These are phyloP conservation scores for Hypoxylon sp. DNA, from an alignment of 2,329 filamentous ascomycete species.

Conservation along the genomic window DNA sequence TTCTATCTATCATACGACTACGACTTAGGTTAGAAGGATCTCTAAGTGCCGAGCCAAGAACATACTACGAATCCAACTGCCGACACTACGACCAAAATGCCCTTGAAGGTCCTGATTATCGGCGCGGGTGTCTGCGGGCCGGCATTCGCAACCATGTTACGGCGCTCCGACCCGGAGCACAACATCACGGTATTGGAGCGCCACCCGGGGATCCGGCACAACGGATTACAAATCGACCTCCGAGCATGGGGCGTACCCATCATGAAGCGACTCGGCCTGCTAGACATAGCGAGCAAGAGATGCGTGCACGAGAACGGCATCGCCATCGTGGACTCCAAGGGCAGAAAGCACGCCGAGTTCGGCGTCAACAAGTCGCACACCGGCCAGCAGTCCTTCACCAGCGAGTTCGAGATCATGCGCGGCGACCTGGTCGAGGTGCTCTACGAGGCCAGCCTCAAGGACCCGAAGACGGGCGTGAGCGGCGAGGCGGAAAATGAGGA, in stretches of 20 bases:
- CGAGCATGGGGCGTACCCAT: slow-evolving; percentile 60
- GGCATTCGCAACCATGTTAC: slow-evolving; percentile 61
- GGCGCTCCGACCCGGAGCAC: slow-evolving; percentile 55
- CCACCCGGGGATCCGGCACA: slow-evolving; percentile 55
- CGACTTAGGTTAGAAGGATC: background rate
- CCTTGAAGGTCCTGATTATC: slow-evolving; percentile 64
- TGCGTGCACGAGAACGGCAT: slow-evolving; percentile 65
- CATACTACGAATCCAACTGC: background rate
- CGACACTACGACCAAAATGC: slow-evolving; percentile 34
- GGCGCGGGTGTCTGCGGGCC: slow-evolving; percentile 64
- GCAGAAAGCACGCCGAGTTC: slow-evolving; percentile 59
- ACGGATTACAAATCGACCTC: slow-evolving; percentile 64
- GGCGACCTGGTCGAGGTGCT: slow-evolving; percentile 68
- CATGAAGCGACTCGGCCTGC: slow-evolving; percentile 59
- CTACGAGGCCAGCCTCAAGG: slow-evolving; percentile 58
- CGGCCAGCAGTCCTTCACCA: slow-evolving; percentile 63
- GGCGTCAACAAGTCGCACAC: slow-evolving; percentile 59
- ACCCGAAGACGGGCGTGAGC: slow-evolving; percentile 10
- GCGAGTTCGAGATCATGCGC: slow-evolving; percentile 73
- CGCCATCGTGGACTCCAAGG: slow-evolving; percentile 60
- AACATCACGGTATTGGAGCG: slow-evolving; percentile 63
- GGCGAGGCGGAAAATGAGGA: slow-evolving; percentile 35
- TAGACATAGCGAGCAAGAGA: slow-evolving; percentile 55
- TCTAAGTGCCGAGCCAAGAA: background rate
- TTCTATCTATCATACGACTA: background rate